Base-by-base conservation (phyloP, 495 filamentous ascomycete species). In the Coniosporium apollinis region DNA sequence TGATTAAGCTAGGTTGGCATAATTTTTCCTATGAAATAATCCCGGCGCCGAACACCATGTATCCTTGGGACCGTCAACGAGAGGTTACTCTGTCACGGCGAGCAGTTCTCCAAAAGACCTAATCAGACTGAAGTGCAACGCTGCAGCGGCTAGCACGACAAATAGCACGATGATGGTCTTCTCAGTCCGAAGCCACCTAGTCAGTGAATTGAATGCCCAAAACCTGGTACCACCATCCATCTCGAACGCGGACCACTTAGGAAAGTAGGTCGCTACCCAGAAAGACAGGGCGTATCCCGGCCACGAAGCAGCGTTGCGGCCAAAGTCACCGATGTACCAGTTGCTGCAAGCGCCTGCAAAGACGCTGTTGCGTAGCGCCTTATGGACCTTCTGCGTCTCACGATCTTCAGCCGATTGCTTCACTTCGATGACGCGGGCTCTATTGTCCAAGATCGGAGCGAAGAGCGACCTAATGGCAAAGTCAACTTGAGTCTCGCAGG, bases 401-500 rank as follows among this genome's bases (percentile, higher is more conserved):
- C 31, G 25, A 25, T 51, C 36, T 33, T 65, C 61, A 1, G 56
- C 53, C 5, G 39, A 32, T 1, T 36, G 33, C 26, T 58, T 57
- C 7, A 65, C 49, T 20, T 59, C 53, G 6, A 52, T 50, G 1
- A 50, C 36, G 7, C 31, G 33, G 1, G 50, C 59, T 9, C 47
- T 38, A 5, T 49, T 42, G 13, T 62, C 49, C 3, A 65, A 44
- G 2, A 64, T 25, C 1, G 61, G 59, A 9, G n/a, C 16, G 32
- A 50, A 22, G 1, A 50, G 21, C 5, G 43, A 21, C 20, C 42
- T 39, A 10, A 52, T 42, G 6, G 56, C 33, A 34, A 55, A 59
- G 30, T 59, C 57, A 21, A 65, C 37, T 13, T 47, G 42, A 25
- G 55, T 55, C 28, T 65, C 61, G 28, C 48, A 50, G 14, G 49